Conservation (phyloP, 2,329 filamentous ascomycete genomes). For the Botrytis galanthina region DNA sequence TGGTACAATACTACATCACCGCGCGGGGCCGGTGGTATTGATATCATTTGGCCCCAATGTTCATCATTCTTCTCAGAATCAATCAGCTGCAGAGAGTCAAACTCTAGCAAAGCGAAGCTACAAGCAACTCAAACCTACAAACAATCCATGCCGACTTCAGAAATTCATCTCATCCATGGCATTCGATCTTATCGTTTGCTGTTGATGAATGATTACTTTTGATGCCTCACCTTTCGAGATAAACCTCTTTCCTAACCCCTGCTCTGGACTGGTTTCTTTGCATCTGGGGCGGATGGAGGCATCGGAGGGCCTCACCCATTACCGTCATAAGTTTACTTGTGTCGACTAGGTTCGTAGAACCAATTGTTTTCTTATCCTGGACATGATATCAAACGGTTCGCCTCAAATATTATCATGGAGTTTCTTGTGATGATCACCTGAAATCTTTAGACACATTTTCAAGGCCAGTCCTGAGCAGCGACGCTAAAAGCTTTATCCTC, state of each 20-base stretch:
- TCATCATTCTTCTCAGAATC: not conserved
- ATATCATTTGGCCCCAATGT: not conserved
- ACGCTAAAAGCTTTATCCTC: not conserved
- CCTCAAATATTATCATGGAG: not conserved
- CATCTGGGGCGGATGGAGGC: not conserved
- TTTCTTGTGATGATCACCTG: not conserved
- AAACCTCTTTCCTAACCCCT: not conserved
- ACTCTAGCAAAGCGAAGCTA: not conserved
- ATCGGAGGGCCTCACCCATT: not conserved
- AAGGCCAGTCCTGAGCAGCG: not conserved
- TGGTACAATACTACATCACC: not conserved
- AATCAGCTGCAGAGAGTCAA: not conserved
- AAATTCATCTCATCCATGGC: not conserved
- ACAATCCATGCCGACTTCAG: not conserved
- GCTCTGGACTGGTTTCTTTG: not conserved
- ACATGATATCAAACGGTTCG: not conserved
- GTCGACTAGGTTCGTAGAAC: not conserved
- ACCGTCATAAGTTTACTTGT: not conserved
- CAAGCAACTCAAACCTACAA: not conserved
- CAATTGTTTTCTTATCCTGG: not conserved
- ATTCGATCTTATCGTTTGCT: not conserved
- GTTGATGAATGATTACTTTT: not conserved
- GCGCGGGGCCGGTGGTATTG: not conserved
- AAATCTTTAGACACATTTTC: not conserved
- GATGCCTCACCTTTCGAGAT: not conserved